Percentiles rank a stretch among this genome's conserved stretches.
phyloP scores from a whole-genome alignment of 345 rosid genomes.

The Gossypium arboreum region DNA sequence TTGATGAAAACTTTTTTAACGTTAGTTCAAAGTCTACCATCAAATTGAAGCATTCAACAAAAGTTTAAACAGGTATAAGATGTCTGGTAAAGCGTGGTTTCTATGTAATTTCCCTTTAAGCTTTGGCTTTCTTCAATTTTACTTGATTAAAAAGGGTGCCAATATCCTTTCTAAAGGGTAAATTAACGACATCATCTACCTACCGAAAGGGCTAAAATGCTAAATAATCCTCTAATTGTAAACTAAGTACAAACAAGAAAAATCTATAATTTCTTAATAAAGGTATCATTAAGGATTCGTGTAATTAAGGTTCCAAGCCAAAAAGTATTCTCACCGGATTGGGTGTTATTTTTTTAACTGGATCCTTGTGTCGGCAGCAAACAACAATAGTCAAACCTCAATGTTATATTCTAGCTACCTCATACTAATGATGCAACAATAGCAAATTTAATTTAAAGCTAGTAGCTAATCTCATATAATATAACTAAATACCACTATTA shows the following conservation, averaged over 20 bases:
- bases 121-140: neutral
- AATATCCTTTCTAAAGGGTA: too few species aligned
- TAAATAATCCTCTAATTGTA: too few species aligned
- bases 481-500: neutral
- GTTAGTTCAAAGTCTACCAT: neutral
- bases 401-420: neutral
- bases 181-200: too few species aligned
- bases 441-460: neutral
- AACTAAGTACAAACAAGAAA: too few species aligned
- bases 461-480: neutral
- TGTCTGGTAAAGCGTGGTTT: neutral
- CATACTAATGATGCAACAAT: neutral
- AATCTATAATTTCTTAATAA: too few species aligned
- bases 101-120: neutral
- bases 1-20: neutral
- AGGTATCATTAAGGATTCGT: too few species aligned
- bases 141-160: too few species aligned
- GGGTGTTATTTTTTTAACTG: too few species aligned
- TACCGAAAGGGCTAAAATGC: too few species aligned
- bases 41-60: constrained; percentile 2
- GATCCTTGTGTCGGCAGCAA: too few species aligned
- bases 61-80: neutral
- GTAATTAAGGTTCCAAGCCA: too few species aligned
- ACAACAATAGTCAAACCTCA: neutral
- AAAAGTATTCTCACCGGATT: too few species aligned